phyloP scores from a whole-genome alignment of 164 flowering plant species.

The Piper longum region DNA sequence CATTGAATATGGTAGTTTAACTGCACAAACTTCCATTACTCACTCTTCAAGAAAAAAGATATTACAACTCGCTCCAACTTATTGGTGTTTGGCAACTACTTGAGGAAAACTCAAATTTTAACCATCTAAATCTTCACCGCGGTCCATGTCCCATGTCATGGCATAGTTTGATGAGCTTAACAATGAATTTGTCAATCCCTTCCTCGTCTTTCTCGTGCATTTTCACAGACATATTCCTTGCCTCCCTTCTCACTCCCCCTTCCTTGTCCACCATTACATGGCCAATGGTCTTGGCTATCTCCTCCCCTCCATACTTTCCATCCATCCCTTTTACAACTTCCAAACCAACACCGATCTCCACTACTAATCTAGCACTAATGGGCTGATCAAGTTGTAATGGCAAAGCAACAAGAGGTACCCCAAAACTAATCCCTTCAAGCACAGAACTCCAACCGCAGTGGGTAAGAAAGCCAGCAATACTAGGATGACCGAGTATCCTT shows the following conservation, averaged over 20 bases:
- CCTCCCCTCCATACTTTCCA: conserved; percentile 6
- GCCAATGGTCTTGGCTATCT: not conserved
- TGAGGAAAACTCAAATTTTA: too few species aligned
- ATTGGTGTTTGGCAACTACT: too few species aligned
- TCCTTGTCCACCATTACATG: not conserved
- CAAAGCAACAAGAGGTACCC: conserved; percentile 21
- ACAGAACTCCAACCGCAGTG: conserved; percentile 28
- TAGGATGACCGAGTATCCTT: conserved; percentile 14
- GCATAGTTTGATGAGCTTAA: not conserved
- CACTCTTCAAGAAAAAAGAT: too few species aligned
- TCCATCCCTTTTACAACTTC: conserved; percentile 15
- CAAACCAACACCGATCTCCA: conserved; percentile 14
- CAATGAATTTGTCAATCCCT: not conserved
- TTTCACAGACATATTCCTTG: not conserved
- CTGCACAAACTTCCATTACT: too few species aligned
- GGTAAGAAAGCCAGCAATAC: conserved; percentile 21
- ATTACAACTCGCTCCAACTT: too few species aligned
- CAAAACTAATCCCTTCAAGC: conserved; percentile 15
- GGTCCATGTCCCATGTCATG: not conserved
- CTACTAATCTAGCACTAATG: conserved; percentile 17
- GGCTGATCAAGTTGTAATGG: conserved; percentile 29
- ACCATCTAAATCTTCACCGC: too few species aligned
- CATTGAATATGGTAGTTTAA: too few species aligned
- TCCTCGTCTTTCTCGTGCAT: not conserved
- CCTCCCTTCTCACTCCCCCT: not conserved